Percentiles rank a stretch among this genome's conserved stretches.
These are phyloP conservation scores for Quercus mongolica DNA, from an alignment of 306 rosid species.

Conservation along the genomic window DNA sequence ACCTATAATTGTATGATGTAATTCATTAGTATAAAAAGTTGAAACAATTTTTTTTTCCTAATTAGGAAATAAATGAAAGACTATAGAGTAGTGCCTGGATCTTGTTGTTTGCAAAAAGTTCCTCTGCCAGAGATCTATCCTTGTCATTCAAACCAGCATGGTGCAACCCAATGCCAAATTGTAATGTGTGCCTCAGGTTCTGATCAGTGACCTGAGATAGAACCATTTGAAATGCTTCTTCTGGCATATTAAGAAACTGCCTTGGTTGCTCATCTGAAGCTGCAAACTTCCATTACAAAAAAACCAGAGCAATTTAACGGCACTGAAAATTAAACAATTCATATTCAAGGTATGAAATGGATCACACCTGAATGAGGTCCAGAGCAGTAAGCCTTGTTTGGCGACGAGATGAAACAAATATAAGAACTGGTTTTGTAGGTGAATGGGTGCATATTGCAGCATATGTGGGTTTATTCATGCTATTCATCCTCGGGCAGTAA, in stretches of 20 bases:
- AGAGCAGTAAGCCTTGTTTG: conserved; percentile 96
- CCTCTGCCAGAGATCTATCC: conserved; percentile 93
- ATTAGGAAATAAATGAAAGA: not conserved
- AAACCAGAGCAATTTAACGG: conserved; percentile 17
- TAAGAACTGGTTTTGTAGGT: conserved; percentile 92
- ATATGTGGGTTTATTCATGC: conserved; percentile 96
- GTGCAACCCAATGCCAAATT: conserved; percentile 93
- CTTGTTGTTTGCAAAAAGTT: conserved; percentile 88
- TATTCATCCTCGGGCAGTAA: conserved; percentile 98
- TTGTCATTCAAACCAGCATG: conserved; percentile 97
- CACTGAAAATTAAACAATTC: conserved; percentile 16
- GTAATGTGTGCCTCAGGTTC: conserved; percentile 93
- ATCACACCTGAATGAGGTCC: conserved; percentile 84
- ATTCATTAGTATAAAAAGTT: conserved; percentile 10
- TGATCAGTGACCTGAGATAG: conserved; percentile 87
- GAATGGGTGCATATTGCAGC: conserved; percentile 99
- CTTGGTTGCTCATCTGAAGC: conserved; percentile 91
- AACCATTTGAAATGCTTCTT: conserved; percentile 87
- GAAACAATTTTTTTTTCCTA: not conserved
- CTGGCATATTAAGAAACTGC: conserved; percentile 81
- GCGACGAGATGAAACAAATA: conserved; percentile 95
- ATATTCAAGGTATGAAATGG: conserved; percentile 11
- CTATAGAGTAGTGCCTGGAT: conserved; percentile 71
- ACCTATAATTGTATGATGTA: conserved; percentile 41
- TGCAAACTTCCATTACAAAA: conserved; percentile 59